Percentiles rank a stretch among this genome's conserved stretches.
phyloP scores from a whole-genome alignment of 2,329 filamentous ascomycete species.

The Penicillium janthinellum region DNA sequence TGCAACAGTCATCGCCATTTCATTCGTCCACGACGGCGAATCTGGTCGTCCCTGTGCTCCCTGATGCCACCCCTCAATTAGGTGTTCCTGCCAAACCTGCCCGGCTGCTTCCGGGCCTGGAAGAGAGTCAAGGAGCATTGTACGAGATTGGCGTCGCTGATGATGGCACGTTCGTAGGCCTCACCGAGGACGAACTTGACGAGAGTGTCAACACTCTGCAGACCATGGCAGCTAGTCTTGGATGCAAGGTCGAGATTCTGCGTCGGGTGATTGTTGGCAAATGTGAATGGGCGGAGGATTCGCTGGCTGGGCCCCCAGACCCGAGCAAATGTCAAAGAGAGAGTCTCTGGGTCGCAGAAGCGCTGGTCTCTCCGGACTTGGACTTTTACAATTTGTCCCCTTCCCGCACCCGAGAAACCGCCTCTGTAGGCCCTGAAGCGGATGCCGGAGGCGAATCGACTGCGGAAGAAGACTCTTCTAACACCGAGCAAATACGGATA shows the following conservation, averaged over 20 bases:
- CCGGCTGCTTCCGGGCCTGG: constrained; percentile 70
- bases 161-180: constrained; percentile 84
- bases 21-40: constrained; percentile 78
- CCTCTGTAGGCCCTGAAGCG: not conserved
- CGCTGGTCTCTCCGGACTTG: constrained; percentile 76
- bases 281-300: constrained; percentile 61
- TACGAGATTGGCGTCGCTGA: constrained; percentile 98
- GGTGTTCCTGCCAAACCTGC: constrained; percentile 56
- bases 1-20: constrained; percentile 92
- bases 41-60: constrained; percentile 72
- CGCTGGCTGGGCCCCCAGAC: constrained; percentile 22
- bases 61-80: constrained; percentile 63
- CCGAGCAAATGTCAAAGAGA: constrained; percentile 41
- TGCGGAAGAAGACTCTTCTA: constrained; percentile 44
- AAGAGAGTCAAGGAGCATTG: constrained; percentile 88
- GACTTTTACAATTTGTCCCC: constrained; percentile 42
- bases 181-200: constrained; percentile 87
- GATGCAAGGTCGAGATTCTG: constrained; percentile 79
- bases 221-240: constrained; percentile 89
- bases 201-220: constrained; percentile 84
- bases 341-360: constrained; percentile 85
- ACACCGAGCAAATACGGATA: constrained; percentile 75
- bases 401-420: constrained; percentile 4
- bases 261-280: constrained; percentile 82
- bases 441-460: not conserved